phyloP scores from a whole-genome alignment of 495 filamentous ascomycete species.

The Penicillium cinerascens region DNA sequence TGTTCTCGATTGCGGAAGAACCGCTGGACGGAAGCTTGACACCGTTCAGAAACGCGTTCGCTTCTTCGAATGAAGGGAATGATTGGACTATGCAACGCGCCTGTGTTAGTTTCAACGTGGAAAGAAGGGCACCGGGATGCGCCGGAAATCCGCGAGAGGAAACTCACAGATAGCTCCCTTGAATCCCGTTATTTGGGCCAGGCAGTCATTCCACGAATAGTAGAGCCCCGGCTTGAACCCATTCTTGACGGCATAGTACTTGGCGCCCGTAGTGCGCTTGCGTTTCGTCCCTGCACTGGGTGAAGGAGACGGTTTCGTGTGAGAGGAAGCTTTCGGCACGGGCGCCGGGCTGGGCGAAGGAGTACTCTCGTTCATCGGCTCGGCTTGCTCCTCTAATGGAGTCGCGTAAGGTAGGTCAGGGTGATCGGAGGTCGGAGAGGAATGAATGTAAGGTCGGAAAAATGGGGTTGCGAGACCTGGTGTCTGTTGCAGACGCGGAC shows the following conservation, averaged over 20 bases:
- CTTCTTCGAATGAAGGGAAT: slow-evolving; percentile 72
- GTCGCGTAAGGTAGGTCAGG: neutral
- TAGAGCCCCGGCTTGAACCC: slow-evolving; percentile 86
- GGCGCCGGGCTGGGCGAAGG: slow-evolving; percentile 40
- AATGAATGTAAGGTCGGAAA: neutral
- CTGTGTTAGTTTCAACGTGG: neutral
- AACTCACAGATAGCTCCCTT: slow-evolving; percentile 76
- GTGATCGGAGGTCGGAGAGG: neutral
- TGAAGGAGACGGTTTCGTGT: slow-evolving; percentile 25
- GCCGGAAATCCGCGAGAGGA: neutral
- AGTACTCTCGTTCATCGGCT: slow-evolving; percentile 34
- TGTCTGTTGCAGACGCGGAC: slow-evolving; percentile 7
- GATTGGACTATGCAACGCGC: slow-evolving; percentile 63
- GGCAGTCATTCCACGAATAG: slow-evolving; percentile 73
- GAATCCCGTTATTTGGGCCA: slow-evolving; percentile 79
- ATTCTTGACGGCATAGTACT: slow-evolving; percentile 83
- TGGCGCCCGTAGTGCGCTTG: slow-evolving; percentile 57
- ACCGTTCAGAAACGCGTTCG: slow-evolving; percentile 71
- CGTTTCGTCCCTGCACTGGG: slow-evolving; percentile 57
- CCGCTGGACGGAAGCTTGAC: slow-evolving; percentile 35
- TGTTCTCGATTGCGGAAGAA: slow-evolving; percentile 24
- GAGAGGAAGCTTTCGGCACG: slow-evolving; percentile 28
- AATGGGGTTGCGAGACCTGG: slow-evolving; percentile 1
- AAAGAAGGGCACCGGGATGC: neutral
- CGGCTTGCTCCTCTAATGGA: neutral